Percentiles rank a stretch among this genome's conserved stretches.
These are phyloP conservation scores for Cucurbita argyrosperma DNA, from an alignment of 306 rosid genomes.

Conservation along the genomic window DNA sequence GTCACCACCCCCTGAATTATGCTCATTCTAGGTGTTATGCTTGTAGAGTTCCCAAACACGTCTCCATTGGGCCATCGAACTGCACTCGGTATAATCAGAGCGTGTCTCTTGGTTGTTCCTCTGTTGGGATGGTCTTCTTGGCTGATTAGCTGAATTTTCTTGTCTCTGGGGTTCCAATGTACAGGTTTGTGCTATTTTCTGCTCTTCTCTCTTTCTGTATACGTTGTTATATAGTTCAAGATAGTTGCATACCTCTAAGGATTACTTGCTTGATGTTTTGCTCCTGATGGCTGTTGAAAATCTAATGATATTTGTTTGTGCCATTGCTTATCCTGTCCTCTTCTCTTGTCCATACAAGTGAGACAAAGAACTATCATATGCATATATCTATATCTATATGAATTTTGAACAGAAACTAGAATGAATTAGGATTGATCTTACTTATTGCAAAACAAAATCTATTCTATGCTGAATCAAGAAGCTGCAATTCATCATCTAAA, in stretches of 20 bases:
- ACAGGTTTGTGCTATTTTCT: constrained; percentile 32
- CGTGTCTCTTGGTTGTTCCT: not conserved
- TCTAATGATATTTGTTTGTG: not conserved
- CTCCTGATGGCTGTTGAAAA: not conserved
- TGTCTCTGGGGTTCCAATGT: constrained; percentile 41
- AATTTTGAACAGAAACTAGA: not conserved
- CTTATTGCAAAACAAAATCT: not conserved
- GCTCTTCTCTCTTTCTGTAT: constrained; percentile 63
- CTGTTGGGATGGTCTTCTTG: constrained; percentile 16
- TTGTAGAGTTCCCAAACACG: no score
- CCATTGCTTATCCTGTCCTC: not conserved
- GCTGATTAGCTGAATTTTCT: constrained; percentile 51
- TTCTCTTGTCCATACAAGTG: no score
- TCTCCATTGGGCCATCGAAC: no score
- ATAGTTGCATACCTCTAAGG: not conserved
- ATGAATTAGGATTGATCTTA: no score
- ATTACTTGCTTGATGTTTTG: not conserved
- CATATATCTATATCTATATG: no score
- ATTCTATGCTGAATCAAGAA: not conserved
- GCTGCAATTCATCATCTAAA: no score
- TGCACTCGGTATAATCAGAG: no score
- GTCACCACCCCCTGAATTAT: no score
- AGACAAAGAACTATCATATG: no score
- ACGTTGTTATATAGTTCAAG: constrained; percentile 51
- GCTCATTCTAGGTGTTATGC: no score